Evolutionary conservation across 1,139 yeast species (phyloP).

Genomic region (Yamadazyma dendronema): DNA sequence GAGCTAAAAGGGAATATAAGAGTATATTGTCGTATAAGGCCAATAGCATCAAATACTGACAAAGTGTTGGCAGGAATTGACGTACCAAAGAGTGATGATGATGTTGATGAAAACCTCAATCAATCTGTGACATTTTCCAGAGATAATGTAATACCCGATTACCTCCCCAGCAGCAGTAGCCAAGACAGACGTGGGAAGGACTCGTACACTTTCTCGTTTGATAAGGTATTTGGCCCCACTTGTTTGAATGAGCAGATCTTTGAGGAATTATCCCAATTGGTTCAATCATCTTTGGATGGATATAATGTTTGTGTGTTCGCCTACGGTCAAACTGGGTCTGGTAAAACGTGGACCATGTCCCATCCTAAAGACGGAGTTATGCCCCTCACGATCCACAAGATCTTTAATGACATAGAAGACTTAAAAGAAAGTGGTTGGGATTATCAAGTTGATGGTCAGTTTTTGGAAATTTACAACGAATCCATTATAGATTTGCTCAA

Average conservation of each 20-base stretch:
- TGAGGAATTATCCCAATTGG: slow-evolving; percentile 80
- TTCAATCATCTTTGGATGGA: slow-evolving; percentile 90
- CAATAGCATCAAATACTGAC: slow-evolving; percentile 28
- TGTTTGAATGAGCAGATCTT: slow-evolving; percentile 64
- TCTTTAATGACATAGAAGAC: slow-evolving; percentile 58
- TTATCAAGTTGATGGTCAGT: slow-evolving; percentile 68
- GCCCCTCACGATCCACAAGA: slow-evolving; percentile 70
- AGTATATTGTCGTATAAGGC: slow-evolving; percentile 85
- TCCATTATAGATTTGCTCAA: slow-evolving; percentile 64
- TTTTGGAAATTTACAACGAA: slow-evolving; percentile 89
- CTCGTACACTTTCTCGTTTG: slow-evolving; percentile 61
- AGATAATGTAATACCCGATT: slow-evolving; percentile 13
- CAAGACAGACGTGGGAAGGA: too few relatives aligned
- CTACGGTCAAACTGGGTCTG: slow-evolving; percentile 97
- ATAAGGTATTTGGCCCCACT: slow-evolving; percentile 64
- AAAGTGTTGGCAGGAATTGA: slow-evolving; percentile 35
- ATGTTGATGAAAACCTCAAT: slow-evolving; percentile 37
- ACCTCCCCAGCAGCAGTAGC: too few relatives aligned
- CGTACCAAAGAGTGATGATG: slow-evolving; percentile 47
- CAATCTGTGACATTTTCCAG: slow-evolving; percentile 40
- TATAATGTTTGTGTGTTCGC: slow-evolving; percentile 92
- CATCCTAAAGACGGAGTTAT: slow-evolving; percentile 73
- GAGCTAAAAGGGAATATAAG: slow-evolving; percentile 90
- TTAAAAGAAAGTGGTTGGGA: slow-evolving; percentile 62
- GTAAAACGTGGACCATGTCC: slow-evolving; percentile 92